These are phyloP conservation scores for Spinacia oleracea DNA, from an alignment of 179 eudicot genomes.

Conservation along the genomic window DNA sequence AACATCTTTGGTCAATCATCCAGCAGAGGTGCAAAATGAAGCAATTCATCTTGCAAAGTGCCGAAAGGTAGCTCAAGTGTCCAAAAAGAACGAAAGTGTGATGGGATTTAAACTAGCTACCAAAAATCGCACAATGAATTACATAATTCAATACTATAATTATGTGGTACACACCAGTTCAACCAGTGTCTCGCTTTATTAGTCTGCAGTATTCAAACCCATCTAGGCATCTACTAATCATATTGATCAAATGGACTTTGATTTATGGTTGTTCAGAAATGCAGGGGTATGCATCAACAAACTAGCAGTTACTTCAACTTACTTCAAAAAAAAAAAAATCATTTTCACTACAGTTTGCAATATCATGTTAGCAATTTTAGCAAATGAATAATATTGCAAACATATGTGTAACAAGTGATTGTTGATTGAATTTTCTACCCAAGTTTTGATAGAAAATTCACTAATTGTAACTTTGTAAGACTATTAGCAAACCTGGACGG, in stretches of 20 bases:
- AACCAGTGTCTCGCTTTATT: neutral
- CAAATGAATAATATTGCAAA: neutral
- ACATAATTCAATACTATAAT: neutral
- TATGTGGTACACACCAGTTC: neutral
- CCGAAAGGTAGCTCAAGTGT: neutral
- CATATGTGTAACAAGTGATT: neutral
- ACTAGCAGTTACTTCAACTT: neutral
- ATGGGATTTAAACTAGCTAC: neutral
- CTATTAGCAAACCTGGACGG: constrained; percentile 65
- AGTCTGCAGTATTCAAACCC: neutral
- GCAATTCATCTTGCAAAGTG: neutral
- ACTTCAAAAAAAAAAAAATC: too few species aligned
- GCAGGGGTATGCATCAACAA: neutral
- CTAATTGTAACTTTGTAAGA: constrained; percentile 1
- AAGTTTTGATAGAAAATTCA: neutral
- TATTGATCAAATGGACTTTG: neutral
- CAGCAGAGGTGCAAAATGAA: neutral
- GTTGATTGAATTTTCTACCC: neutral
- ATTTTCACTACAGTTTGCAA: neutral
- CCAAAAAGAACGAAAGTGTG: neutral
- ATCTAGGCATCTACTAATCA: neutral
- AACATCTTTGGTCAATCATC: neutral
- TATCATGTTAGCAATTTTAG: neutral
- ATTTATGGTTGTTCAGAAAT: neutral
- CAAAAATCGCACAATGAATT: too few species aligned